Conservation (phyloP, 345 rosid species). For the Bruguiera sexangula region DNA sequence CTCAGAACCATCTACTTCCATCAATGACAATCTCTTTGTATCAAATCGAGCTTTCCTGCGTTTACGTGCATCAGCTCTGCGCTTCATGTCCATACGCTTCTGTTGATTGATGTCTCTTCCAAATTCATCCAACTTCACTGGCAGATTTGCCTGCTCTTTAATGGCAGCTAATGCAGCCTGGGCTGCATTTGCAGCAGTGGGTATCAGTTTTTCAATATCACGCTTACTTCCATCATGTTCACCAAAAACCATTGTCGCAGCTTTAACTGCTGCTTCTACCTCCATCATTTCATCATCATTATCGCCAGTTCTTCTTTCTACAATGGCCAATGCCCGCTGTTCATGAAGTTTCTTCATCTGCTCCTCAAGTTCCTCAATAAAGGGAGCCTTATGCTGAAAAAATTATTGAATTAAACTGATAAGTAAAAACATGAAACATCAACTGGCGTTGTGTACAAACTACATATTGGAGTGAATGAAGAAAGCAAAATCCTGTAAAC, state of each 20-base stretch:
- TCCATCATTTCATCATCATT: slow-evolving; percentile 81
- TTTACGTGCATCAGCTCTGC: slow-evolving; percentile 84
- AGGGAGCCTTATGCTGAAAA: slow-evolving; percentile 77
- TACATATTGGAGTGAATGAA: too few relatives aligned
- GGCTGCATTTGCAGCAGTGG: slow-evolving; percentile 63
- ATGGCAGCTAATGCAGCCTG: slow-evolving; percentile 63
- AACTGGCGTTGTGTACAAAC: too few relatives aligned
- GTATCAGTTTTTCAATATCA: too few relatives aligned
- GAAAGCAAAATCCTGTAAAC: too few relatives aligned
- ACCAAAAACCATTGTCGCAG: slow-evolving; percentile 59
- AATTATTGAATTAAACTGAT: slow-evolving; percentile 3
- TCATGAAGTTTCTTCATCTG: slow-evolving; percentile 79
- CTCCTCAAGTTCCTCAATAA: slow-evolving; percentile 83
- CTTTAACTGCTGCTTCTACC: slow-evolving; percentile 79
- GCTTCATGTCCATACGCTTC: slow-evolving; percentile 73
- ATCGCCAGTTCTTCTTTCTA: slow-evolving; percentile 83
- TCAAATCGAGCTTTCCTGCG: slow-evolving; percentile 68
- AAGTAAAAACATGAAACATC: not conserved
- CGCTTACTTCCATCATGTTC: slow-evolving; percentile 50
- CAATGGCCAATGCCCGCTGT: slow-evolving; percentile 60
- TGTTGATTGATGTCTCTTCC: slow-evolving; percentile 89
- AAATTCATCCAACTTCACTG: slow-evolving; percentile 83
- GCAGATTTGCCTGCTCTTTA: slow-evolving; percentile 56
- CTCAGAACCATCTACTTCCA: slow-evolving; percentile 57
- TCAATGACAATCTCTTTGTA: slow-evolving; percentile 55